Evolutionary conservation across 73 alveolate species (phyloP), one percentile per base, ranked within the genome.

Genomic region (Stentor coeruleus): DNA sequence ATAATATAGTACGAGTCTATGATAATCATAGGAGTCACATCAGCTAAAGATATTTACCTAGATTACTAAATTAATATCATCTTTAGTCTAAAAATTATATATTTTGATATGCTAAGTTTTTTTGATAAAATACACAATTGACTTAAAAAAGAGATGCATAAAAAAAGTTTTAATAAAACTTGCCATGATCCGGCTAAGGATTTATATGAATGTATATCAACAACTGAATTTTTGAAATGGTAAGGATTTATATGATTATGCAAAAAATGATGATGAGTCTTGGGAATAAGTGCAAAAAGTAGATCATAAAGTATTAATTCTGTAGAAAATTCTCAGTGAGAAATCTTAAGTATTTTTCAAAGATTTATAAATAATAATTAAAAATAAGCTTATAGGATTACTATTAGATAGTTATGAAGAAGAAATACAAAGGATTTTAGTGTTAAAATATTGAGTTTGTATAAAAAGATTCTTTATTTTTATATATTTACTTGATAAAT

Each of bases 161-260:
- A 20, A 31, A 66, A 66, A 66, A 26, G n/a, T 11, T 20, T 66
- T 1, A 66, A 66, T 2, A 66, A 66, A 66, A 66, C 79, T 33
- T 66, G 79, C 37, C 79, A 66, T 33, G 79, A 66, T 33, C 79
- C 79, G 11, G 79, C 79, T 66, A 33, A 66, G 33, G 79, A 66
- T 40, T 40, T 66, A 20, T 37, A 28, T 11, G 42, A 33, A 31
- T 66, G 79, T 40, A 66, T 66, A 26, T 66, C 79, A 31, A 20
- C n/a, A 26, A 66, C 79, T 66, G 42, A 20, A 20, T 66, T 37
- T 66, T 33, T 37, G 33, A 66, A 66, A 33, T 11, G 79, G 79
- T 28, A 31, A 40, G 33, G 33, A 37, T 33, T 33, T 66, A 15
- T 11, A 66, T 11, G n/a, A 66, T 66, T 66, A 40, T 33, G 39